Conservation (phyloP, 73 alveolate genomes). For the Breviolum minutum region DNA sequence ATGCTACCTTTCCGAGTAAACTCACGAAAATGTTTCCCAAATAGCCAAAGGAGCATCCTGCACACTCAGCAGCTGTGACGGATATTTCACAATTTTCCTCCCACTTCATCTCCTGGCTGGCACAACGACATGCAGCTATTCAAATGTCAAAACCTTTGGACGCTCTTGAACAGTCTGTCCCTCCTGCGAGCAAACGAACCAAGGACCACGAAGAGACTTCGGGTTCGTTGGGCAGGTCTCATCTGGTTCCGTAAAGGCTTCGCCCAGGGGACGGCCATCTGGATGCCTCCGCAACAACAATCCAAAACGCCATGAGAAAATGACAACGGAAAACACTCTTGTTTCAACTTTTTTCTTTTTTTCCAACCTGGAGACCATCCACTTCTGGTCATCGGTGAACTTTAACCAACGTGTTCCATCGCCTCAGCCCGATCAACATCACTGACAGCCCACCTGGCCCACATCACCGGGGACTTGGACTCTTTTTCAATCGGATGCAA, state of each 20-base stretch:
- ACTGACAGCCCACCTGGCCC: background rate
- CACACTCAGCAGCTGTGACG: slow-evolving; percentile 35
- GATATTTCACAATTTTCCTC: slow-evolving; percentile 28
- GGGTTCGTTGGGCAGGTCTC: background rate
- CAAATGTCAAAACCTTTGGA: background rate
- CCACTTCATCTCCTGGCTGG: background rate
- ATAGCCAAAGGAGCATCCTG: slow-evolving; percentile 23
- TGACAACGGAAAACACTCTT: background rate
- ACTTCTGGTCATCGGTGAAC: slow-evolving; percentile 41
- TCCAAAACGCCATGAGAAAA: background rate
- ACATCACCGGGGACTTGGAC: background rate
- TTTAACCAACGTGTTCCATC: slow-evolving; percentile 65
- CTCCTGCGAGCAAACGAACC: slow-evolving; percentile 47
- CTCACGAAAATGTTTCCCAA: background rate
- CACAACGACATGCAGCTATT: background rate
- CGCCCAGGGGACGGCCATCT: slow-evolving; percentile 90
- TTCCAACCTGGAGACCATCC: slow-evolving; percentile 65
- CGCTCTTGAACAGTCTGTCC: background rate
- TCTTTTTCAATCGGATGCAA: slow-evolving; percentile 1
- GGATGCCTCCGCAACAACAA: background rate
- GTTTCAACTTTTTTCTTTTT: too few species aligned
- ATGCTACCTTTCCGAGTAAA: background rate
- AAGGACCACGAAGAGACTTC: background rate
- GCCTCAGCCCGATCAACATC: background rate
- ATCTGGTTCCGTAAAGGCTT: slow-evolving; percentile 17